Evolutionary conservation across 441 rosid species (phyloP).

Genomic region (Eutrema salsugineum): DNA sequence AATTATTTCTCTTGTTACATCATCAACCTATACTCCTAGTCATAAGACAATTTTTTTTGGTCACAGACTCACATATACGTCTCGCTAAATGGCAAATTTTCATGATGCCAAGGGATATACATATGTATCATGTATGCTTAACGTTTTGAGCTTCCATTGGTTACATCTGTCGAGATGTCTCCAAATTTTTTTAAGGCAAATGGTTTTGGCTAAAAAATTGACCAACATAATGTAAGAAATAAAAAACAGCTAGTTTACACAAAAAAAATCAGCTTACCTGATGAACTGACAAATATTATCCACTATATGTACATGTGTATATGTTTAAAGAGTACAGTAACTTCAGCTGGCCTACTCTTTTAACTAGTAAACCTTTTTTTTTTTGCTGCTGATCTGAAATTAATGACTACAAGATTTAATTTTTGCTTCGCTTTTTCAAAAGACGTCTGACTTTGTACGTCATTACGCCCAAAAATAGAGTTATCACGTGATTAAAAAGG

Average conservation of each 20-base stretch:
- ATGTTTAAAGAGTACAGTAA: background rate
- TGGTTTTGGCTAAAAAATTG: background rate
- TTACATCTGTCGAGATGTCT: background rate
- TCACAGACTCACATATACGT: constrained; percentile 14
- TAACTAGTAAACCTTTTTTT: no score
- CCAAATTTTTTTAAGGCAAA: background rate
- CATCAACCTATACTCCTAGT: constrained; percentile 29
- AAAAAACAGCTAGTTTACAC: background rate
- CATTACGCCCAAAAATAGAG: background rate
- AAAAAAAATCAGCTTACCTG: background rate
- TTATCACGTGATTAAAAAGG: background rate
- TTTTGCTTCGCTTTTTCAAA: background rate
- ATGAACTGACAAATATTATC: background rate
- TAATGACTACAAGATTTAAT: background rate
- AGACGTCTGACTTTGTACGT: background rate
- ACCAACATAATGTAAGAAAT: background rate
- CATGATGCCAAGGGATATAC: constrained; percentile 18
- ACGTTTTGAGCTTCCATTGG: background rate
- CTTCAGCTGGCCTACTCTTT: background rate
- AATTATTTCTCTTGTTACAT: constrained; percentile 26
- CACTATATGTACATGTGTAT: background rate
- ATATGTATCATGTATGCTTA: constrained; percentile 3
- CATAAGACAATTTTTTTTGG: constrained; percentile 6
- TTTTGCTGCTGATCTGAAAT: background rate
- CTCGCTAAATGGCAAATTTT: constrained; percentile 20